Evolutionary conservation across 1,139 yeast species (phyloP).

Genomic region (Zygosaccharomyces pseudobailii): DNA sequence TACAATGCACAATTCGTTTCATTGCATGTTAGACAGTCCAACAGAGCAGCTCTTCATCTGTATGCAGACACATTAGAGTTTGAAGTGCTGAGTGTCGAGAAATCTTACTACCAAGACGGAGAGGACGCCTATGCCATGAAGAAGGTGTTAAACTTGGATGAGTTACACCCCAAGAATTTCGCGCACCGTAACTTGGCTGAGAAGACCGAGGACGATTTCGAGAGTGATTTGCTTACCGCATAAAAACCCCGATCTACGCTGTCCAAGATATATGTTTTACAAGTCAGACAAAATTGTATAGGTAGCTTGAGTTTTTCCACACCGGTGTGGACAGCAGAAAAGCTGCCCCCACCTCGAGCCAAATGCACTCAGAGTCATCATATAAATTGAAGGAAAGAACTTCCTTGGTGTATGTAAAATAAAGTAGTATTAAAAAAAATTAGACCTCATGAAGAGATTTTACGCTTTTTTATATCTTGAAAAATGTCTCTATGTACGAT

Average conservation of each 20-base stretch:
- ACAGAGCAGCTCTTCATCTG: conserved; percentile 89
- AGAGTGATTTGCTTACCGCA: conserved; percentile 37
- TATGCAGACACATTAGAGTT: conserved; percentile 83
- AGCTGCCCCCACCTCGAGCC: conserved; percentile 65
- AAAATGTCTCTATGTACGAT: conserved; percentile 4
- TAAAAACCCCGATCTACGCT: too few species aligned
- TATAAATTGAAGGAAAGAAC: conserved; percentile 31
- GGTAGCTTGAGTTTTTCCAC: conserved; percentile 91
- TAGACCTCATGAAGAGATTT: neutral
- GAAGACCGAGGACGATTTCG: conserved; percentile 49
- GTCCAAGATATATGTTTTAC: conserved; percentile 13
- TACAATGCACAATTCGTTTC: conserved; percentile 83
- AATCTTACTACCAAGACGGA: conserved; percentile 89
- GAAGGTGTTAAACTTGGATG: conserved; percentile 54
- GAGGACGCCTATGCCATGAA: conserved; percentile 99
- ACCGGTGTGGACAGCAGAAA: conserved; percentile 46
- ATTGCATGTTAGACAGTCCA: conserved; percentile 88
- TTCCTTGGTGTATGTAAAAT: conserved; percentile 22
- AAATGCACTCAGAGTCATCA: conserved; percentile 87
- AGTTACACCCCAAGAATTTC: conserved; percentile 53
- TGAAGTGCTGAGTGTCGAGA: conserved; percentile 76
- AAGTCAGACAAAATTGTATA: conserved; percentile 42
- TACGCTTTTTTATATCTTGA: neutral
- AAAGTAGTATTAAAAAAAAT: neutral
- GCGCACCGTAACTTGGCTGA: conserved; percentile 37